Base-by-base conservation (phyloP, 768 basidiomycete genomes). In the Xerocomellus intermedius region DNA sequence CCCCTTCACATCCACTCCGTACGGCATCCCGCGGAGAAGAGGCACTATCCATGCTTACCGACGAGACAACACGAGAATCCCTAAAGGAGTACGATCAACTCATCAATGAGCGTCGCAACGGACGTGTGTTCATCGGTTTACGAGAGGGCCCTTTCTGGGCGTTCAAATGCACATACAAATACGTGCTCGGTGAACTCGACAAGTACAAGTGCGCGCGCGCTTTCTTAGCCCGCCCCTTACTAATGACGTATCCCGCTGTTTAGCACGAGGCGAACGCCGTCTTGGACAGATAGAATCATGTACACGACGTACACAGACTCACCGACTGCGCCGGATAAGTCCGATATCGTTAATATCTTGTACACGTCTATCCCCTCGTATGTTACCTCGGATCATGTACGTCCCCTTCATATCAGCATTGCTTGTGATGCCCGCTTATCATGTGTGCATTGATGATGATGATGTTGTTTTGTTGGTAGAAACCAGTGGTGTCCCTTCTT, bases 151-250 rank as follows among this genome's bases (percentile, higher is more conserved):
- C 88, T 21, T 89, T 98, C 66, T 90, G 87, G 82, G 78, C 76
- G 52, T 96, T 96, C 76, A 91, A 94, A 54, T 90, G 91, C 68
- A 94, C 87, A 41, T 98, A 96, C 64, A 97, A 97, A 70, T 93
- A 91, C 65, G 69, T 79, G 48, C 75, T 93, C 12, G 92, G 92
- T 12, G 81, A 89, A 64, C 84, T 91, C 21, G 90, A 94, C 65
- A 82, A 83, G 59, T 97, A 93, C 73, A 84, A 80, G 89, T 91
- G 55, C 22, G 81, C 68, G 0, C 9, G 10, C 53, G 5, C 52
- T 32, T 48, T 36, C 41, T 46, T 38, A 17, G n/a, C 4, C 47
- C 26, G 8, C 17, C 22, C 33, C 8, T 36, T 55, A 51, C 48
- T 55, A 13, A 62, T 32, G 42, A 22, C 55, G 13, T 51, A 26